These are phyloP conservation scores for Spizellomyces sp. DNA, from an alignment of 192 early-diverging fungal genomes.

Conservation along the genomic window DNA sequence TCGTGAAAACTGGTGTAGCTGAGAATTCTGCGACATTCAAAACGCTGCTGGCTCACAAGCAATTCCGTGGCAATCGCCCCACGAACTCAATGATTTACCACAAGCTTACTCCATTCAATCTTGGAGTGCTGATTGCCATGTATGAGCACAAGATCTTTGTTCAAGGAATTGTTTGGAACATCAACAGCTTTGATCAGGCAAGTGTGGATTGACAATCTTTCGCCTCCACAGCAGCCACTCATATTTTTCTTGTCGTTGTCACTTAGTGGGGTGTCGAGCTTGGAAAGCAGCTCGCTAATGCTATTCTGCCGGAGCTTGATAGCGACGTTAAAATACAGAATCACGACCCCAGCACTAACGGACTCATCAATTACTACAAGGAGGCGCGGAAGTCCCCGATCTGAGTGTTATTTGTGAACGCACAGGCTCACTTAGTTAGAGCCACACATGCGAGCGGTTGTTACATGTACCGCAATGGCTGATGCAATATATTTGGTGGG, in stretches of 20 bases:
- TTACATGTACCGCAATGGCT: too few species aligned
- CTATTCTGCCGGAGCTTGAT: constrained; percentile 89
- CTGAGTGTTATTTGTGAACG: background rate
- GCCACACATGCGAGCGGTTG: too few species aligned
- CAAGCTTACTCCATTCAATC: constrained; percentile 84
- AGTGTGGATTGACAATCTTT: background rate
- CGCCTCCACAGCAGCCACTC: background rate
- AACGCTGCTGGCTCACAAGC: constrained; percentile 86
- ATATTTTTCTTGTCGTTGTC: constrained; percentile 7
- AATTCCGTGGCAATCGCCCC: constrained; percentile 96
- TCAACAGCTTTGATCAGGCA: constrained; percentile 95
- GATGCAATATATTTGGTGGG: too few species aligned
- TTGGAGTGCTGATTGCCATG: constrained; percentile 92
- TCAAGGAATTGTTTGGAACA: constrained; percentile 96
- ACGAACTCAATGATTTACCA: constrained; percentile 97
- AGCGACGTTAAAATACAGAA: constrained; percentile 55
- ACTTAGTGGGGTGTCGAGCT: constrained; percentile 84
- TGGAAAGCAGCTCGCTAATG: constrained; percentile 98
- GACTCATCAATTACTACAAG: constrained; percentile 94
- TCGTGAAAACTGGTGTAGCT: constrained; percentile 65
- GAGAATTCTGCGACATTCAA: constrained; percentile 37
- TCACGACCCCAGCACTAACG: constrained; percentile 95
- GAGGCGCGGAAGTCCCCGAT: constrained; percentile 17
- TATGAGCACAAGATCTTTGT: constrained; percentile 99
- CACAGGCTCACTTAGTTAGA: too few species aligned